Evolutionary conservation across 345 rosid genomes (phyloP).

Genomic region (Bruguiera sexangula): DNA sequence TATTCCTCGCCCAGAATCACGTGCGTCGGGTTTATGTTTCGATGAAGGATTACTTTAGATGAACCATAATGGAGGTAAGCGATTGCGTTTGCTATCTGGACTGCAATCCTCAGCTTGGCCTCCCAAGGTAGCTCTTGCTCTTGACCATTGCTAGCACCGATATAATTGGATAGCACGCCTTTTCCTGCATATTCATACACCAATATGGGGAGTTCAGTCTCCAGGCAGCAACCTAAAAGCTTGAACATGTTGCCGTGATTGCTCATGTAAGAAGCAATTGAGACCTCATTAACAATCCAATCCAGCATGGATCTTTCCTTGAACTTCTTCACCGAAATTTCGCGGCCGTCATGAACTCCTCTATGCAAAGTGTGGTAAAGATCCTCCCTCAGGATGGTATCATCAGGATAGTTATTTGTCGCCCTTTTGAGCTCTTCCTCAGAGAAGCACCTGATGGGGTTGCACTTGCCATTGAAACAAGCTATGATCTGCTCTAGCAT

Average conservation of each 20-base stretch:
- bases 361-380: neutral
- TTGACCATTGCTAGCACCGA: neutral
- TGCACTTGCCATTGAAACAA: constrained; percentile 2
- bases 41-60: constrained; percentile 1
- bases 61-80: neutral
- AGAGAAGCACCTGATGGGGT: neutral
- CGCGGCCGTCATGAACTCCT: neutral
- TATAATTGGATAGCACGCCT: constrained; percentile 3
- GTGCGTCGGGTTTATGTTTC: neutral
- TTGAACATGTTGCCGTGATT: neutral
- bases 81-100: neutral
- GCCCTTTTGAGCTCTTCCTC: constrained; percentile 7
- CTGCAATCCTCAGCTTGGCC: neutral
- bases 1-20: neutral
- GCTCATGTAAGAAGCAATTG: constrained; percentile 4
- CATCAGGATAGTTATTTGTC: neutral
- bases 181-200: constrained; percentile 2
- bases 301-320: neutral
- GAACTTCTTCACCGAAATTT: neutral
- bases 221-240: constrained; percentile 4
- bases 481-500: neutral
- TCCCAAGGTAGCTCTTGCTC: neutral
- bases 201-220: neutral
- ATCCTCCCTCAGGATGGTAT: neutral
- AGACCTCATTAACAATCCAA: neutral